Evolutionary conservation across 371 early-diverging fungal genomes (phyloP), one percentile per base, ranked within the genome.

Genomic region (Apophysomyces sp.): DNA sequence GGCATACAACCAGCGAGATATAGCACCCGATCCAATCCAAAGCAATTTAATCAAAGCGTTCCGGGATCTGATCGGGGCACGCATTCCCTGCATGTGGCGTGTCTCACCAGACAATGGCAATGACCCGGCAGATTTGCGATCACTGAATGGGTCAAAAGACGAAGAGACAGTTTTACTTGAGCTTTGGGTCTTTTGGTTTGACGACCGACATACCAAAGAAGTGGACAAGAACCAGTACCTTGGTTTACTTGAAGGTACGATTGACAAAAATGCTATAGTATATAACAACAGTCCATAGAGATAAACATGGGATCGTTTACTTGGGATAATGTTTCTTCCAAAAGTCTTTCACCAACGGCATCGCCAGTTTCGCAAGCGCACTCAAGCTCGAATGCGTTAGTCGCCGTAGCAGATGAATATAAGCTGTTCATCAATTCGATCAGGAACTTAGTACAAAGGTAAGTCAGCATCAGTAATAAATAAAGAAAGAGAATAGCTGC

Each of bases 121-220:
- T 24, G 37, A 53, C 12, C 39, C 62, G 26, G 65, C 58, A 27
- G 63, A 31, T 34, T 27, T 54, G 11, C 26, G 53, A n/a, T 27
- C 37, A 3, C 29, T 21, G 4, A 32, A 41, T 32, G 31, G 16
- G 29, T 37, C 64, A 21, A 37, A 53, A 32, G 74, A 74, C 1
- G 61, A 51, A 15, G 32, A 60, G 3, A 52, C 7, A 21, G 1
- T 44, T 44, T 26, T 55, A 8, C 55, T 77, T 6, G 77, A 80
- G 55, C 41, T 80, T 21, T 80, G 80, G 80, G 80, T 80, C 1
- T 80, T 80, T 68, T 80, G 80, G 80, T 77, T 80, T 55, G 80
- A 80, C 52, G 80, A 80, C 37, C 62, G 75, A 49, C 80, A 77
- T 21, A 80, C 80, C 11, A 75, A 75, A 7, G 58, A 58, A n/a